phyloP scores from a whole-genome alignment of 352 stramenopile genomes.

The Thraustochytrium sp. region DNA sequence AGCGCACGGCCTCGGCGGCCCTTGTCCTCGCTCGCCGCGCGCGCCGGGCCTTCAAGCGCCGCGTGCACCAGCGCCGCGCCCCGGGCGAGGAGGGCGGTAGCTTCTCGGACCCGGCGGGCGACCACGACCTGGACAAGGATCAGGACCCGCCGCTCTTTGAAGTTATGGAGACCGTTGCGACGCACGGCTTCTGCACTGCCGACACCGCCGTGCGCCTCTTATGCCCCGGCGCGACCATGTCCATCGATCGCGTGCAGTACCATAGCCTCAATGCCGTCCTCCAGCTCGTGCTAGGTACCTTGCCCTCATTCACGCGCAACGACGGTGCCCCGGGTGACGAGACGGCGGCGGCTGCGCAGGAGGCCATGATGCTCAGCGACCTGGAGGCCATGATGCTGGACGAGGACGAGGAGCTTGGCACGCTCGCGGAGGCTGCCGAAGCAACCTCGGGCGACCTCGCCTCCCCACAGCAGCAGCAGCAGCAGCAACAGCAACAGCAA shows the following conservation, averaged over 20 bases:
- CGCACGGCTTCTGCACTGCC: conserved; percentile 24
- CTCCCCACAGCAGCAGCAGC: too few relatives aligned
- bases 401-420: too few relatives aligned
- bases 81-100: neutral
- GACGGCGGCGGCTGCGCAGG: too few relatives aligned
- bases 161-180: conserved; percentile 8
- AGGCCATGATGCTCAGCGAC: too few relatives aligned
- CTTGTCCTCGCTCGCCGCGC: neutral
- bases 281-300: neutral
- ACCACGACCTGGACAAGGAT: conserved; percentile 32
- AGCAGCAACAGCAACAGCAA: too few relatives aligned
- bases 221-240: neutral
- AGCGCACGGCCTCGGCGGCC: neutral
- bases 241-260: conserved; percentile 14
- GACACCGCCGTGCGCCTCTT: neutral
- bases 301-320: conserved; percentile 1
- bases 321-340: neutral
- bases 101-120: neutral
- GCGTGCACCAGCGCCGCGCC: conserved; percentile 20
- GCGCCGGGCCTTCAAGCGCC: conserved; percentile 9
- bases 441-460: too few relatives aligned
- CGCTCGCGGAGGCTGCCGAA: too few relatives aligned
- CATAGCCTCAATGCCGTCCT: neutral
- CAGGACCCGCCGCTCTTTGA: conserved; percentile 11
- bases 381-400: too few relatives aligned